phyloP scores from a whole-genome alignment of 2,329 filamentous ascomycete species.

The Epichloe sibirici region DNA sequence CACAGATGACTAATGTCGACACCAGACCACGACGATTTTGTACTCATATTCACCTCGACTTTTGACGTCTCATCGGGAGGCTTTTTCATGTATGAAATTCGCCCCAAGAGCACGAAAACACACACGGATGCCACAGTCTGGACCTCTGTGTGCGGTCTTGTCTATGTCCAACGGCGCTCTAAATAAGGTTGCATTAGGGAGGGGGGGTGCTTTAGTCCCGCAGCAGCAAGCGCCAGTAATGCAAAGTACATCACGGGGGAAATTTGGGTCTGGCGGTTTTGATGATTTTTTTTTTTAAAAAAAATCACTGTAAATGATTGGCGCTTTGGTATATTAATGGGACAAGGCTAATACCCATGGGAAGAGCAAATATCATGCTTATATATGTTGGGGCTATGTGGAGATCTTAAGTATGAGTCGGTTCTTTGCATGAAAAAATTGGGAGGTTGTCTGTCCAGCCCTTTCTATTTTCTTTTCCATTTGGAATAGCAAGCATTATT shows the following conservation, averaged over 20 bases:
- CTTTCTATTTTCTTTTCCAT: neutral
- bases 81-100: neutral
- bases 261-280: neutral
- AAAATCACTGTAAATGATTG: constrained; percentile 3
- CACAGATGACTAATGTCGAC: constrained; percentile 1
- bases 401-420: neutral
- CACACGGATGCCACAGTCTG: neutral
- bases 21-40: neutral
- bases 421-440: neutral
- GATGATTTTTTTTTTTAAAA: neutral
- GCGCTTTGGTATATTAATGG: constrained; percentile 2
- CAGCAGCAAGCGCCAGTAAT: neutral
- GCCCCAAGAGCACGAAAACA: neutral
- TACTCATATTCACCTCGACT: neutral
- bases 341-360: constrained; percentile 4
- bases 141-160: neutral
- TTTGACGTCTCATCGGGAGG: neutral
- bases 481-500: neutral
- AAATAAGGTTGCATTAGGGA: neutral
- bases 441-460: neutral
- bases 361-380: neutral
- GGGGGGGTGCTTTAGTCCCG: neutral
- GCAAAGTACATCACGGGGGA: neutral
- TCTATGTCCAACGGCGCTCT: neutral
- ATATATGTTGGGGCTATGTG: neutral